Percentiles rank a stretch among this genome's conserved stretches.
Conservation (phyloP, 2,329 filamentous ascomycete genomes). For the Gnomoniopsis smithogilvyi region DNA sequence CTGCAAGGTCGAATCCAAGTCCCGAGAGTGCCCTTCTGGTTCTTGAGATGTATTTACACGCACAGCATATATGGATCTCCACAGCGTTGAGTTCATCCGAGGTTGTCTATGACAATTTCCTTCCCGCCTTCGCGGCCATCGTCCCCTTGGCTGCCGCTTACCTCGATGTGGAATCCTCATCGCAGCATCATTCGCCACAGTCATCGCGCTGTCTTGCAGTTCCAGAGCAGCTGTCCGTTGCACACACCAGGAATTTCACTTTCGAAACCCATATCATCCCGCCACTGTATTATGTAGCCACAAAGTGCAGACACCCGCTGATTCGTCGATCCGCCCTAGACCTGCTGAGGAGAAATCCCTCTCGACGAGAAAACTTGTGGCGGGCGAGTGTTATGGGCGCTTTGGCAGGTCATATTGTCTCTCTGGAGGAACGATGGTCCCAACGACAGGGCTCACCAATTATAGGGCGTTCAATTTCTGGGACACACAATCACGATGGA, state of each 20-base stretch:
- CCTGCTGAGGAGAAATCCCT: slow-evolving; percentile 26
- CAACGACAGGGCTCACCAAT: neutral
- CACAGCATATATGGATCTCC: slow-evolving; percentile 30
- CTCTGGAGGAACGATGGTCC: slow-evolving; percentile 31
- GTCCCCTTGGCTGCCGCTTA: slow-evolving; percentile 30
- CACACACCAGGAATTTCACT: slow-evolving; percentile 25
- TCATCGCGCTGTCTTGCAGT: neutral
- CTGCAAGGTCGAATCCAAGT: slow-evolving; percentile 20
- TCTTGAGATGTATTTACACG: slow-evolving; percentile 32
- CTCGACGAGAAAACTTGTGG: slow-evolving; percentile 36
- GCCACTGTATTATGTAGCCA: slow-evolving; percentile 35
- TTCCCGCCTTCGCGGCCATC: slow-evolving; percentile 31
- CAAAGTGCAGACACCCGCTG: slow-evolving; percentile 36
- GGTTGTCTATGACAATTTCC: slow-evolving; percentile 29
- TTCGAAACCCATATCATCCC: slow-evolving; percentile 38
- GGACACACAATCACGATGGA: neutral
- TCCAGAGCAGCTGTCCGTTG: slow-evolving; percentile 16
- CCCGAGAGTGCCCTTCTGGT: slow-evolving; percentile 24
- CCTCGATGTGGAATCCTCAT: slow-evolving; percentile 17
- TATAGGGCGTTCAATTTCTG: slow-evolving; percentile 1
- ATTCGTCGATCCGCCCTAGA: slow-evolving; percentile 33
- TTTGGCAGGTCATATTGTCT: slow-evolving; percentile 31
- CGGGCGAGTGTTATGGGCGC: slow-evolving; percentile 26
- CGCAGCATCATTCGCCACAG: slow-evolving; percentile 1
- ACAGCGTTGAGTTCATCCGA: slow-evolving; percentile 29